A percentile compares a stretch with the other conserved stretches of the same genome.
phyloP scores from a whole-genome alignment of 306 rosid genomes.

The Calophaca sinica region DNA sequence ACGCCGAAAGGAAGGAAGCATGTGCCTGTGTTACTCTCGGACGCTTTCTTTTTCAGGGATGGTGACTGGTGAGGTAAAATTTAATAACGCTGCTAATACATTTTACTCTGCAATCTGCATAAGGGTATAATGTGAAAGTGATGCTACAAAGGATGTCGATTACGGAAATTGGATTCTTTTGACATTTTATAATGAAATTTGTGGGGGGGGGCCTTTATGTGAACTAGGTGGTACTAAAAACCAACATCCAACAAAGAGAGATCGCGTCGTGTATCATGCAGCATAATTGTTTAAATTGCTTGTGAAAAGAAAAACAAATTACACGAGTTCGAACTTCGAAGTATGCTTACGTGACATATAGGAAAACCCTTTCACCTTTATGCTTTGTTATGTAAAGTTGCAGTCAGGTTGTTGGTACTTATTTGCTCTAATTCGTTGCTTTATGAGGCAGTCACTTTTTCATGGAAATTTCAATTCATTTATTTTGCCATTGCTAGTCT shows the following conservation, averaged over 20 bases:
- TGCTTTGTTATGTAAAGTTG: background rate
- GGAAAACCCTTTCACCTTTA: constrained; percentile 25
- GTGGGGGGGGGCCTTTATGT: too few species aligned
- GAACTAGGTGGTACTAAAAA: background rate
- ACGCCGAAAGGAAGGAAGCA: too few species aligned
- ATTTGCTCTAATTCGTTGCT: background rate
- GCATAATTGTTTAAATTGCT: background rate
- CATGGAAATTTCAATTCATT: background rate
- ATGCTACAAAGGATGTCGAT: too few species aligned
- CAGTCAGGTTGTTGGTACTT: background rate
- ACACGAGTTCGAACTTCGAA: too few species aligned
- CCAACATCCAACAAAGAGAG: background rate
- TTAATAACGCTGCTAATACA: too few species aligned
- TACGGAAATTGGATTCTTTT: too few species aligned
- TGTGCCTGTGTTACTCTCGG: too few species aligned
- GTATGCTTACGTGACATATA: constrained; percentile 28
- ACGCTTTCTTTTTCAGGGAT: too few species aligned
- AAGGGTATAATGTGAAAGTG: too few species aligned
- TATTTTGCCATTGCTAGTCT: background rate
- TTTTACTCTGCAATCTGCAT: too few species aligned
- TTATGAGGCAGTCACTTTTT: constrained; percentile 1
- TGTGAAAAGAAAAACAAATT: background rate
- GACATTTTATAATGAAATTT: too few species aligned
- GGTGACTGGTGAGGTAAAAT: too few species aligned
- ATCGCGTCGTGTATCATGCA: constrained; percentile 24